Conservation (phyloP, 2,329 filamentous ascomycete genomes). For the Colletotrichum neosansevieriae region DNA sequence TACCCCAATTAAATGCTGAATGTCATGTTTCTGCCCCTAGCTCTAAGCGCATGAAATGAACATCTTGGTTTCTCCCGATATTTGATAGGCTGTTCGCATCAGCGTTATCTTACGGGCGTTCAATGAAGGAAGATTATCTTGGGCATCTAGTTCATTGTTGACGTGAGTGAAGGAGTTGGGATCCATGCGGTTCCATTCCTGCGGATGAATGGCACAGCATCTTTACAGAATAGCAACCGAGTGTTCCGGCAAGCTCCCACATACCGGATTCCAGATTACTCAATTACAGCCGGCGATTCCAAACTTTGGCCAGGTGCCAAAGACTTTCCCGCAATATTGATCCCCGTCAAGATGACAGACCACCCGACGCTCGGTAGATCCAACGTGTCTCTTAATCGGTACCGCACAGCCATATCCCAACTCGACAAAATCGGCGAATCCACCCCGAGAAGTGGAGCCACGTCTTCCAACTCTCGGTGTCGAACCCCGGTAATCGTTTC, state of each 20-base stretch:
- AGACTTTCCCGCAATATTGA: background rate
- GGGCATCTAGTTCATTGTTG: too few species aligned
- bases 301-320: background rate
- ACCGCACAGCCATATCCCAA: slow-evolving; percentile 3
- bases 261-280: background rate
- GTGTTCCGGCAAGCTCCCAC: background rate
- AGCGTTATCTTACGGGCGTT: background rate
- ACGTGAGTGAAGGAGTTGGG: background rate
- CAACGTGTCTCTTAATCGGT: background rate
- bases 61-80: background rate
- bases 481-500: background rate
- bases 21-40: background rate
- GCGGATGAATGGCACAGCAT: background rate
- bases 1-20: background rate
- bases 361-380: background rate
- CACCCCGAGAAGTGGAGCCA: background rate
- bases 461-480: background rate
- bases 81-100: background rate
- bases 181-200: too few species aligned
- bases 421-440: background rate
- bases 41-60: background rate
- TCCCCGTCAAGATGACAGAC: background rate
- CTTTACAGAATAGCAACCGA: background rate
- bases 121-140: background rate
- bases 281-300: background rate